Conservation (phyloP, 495 filamentous ascomycete genomes). For the Podospora australis region DNA sequence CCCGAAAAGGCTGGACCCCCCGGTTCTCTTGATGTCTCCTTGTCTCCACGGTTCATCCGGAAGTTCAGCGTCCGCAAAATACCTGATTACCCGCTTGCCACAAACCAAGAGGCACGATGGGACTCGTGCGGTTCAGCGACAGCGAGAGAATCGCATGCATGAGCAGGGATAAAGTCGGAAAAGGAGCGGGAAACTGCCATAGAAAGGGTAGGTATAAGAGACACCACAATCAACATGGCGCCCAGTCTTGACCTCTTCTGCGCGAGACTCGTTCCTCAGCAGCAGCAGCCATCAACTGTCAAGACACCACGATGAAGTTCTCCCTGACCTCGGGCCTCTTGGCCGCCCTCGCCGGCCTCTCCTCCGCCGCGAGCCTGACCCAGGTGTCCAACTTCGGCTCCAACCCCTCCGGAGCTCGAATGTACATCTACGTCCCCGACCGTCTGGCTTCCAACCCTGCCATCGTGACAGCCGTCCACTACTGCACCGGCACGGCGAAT, state of each 20-base stretch:
- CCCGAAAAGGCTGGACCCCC: constrained; percentile 6
- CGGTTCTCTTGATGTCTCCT: constrained; percentile 1
- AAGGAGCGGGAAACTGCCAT: background rate
- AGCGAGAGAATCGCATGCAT: background rate
- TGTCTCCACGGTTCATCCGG: constrained; percentile 15
- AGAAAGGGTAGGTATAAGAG: background rate
- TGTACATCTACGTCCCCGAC: constrained; percentile 38
- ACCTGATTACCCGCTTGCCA: background rate
- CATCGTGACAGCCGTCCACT: constrained; percentile 50
- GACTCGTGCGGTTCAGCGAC: too few relatives aligned
- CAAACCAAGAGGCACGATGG: background rate
- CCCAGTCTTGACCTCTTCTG: background rate
- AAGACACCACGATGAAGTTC: constrained; percentile 24
- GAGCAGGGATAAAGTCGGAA: background rate
- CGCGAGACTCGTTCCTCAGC: background rate
- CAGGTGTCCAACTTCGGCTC: constrained; percentile 33
- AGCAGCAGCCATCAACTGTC: background rate
- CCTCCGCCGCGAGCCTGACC: constrained; percentile 23
- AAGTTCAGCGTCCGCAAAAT: constrained; percentile 12
- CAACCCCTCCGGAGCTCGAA: constrained; percentile 31
- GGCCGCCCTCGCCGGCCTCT: constrained; percentile 14
- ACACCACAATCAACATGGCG: background rate
- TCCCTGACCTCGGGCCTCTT: constrained; percentile 23
- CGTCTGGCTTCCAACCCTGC: constrained; percentile 29
- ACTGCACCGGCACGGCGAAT: constrained; percentile 46